phyloP scores from a whole-genome alignment of 192 early-diverging fungal genomes.

The Umbelopsis vinacea region DNA sequence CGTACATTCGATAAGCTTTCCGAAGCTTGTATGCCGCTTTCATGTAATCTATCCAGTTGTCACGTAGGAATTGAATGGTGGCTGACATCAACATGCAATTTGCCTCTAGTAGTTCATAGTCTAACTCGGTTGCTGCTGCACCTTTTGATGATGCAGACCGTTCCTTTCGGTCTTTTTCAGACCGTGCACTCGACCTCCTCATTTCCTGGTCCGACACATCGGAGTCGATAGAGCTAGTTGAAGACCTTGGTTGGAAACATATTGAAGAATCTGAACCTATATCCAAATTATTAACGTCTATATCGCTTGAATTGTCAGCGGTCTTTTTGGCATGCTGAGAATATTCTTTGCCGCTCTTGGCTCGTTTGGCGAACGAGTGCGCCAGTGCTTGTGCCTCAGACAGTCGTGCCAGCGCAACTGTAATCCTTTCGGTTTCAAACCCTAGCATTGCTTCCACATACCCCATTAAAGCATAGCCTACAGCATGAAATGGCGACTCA shows the following conservation, averaged over 20 bases:
- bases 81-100: conserved; percentile 47
- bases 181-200: neutral
- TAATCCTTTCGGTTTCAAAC: conserved; percentile 36
- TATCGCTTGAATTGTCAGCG: conserved; percentile 10
- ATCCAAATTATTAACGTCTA: conserved; percentile 9
- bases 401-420: conserved; percentile 33
- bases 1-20: conserved; percentile 42
- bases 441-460: conserved; percentile 46
- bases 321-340: neutral
- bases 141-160: neutral
- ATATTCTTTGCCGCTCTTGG: neutral
- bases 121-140: conserved; percentile 9
- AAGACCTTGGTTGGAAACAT: neutral
- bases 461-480: conserved; percentile 43
- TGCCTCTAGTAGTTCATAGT: conserved; percentile 37
- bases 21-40: conserved; percentile 42
- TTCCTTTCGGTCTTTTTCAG: neutral
- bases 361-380: conserved; percentile 29
- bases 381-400: conserved; percentile 27
- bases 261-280: neutral
- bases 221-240: neutral
- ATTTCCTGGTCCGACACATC: neutral
- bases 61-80: conserved; percentile 39
- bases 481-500: conserved; percentile 43
- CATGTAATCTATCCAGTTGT: conserved; percentile 44